Evolutionary conservation across 768 basidiomycete species (phyloP).

Genomic region (Tricholoma saponaceum): DNA sequence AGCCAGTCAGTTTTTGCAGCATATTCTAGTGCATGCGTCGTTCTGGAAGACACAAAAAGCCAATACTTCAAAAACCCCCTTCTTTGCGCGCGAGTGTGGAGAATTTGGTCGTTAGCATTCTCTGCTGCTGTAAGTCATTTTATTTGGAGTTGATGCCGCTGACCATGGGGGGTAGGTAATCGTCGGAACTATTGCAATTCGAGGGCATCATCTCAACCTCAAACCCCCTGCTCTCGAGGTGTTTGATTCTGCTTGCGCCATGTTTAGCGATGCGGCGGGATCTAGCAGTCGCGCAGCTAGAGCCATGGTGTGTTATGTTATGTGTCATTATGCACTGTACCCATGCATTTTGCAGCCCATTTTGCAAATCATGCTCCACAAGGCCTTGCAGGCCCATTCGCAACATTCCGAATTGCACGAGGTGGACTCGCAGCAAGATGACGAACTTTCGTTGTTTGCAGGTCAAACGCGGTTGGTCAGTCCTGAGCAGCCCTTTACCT

Average conservation of each 20-base stretch:
- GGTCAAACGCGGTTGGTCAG: conserved; percentile 28
- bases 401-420: conserved; percentile 10
- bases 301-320: conserved; percentile 35
- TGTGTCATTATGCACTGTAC: neutral
- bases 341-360: conserved; percentile 32
- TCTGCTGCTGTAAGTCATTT: conserved; percentile 43
- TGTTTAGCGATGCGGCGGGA: conserved; percentile 41
- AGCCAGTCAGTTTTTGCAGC: conserved; percentile 48
- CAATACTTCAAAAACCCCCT: conserved; percentile 41
- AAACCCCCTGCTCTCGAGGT: conserved; percentile 41
- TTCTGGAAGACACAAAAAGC: conserved; percentile 36
- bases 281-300: conserved; percentile 44
- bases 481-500: conserved; percentile 1
- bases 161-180: conserved; percentile 33
- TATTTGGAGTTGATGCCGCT: neutral
- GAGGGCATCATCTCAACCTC: conserved; percentile 37
- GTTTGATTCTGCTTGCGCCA: conserved; percentile 41
- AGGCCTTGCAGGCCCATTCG: conserved; percentile 31
- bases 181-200: conserved; percentile 51
- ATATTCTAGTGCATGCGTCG: conserved; percentile 46
- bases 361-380: conserved; percentile 39
- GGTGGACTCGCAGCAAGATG: conserved; percentile 16
- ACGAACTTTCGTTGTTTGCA: conserved; percentile 35
- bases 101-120: conserved; percentile 56
- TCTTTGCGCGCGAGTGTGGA: conserved; percentile 50